Percentiles rank a stretch among this genome's conserved stretches.
phyloP scores from a whole-genome alignment of 2,329 filamentous ascomycete species.

The Sporothrix schenckii region DNA sequence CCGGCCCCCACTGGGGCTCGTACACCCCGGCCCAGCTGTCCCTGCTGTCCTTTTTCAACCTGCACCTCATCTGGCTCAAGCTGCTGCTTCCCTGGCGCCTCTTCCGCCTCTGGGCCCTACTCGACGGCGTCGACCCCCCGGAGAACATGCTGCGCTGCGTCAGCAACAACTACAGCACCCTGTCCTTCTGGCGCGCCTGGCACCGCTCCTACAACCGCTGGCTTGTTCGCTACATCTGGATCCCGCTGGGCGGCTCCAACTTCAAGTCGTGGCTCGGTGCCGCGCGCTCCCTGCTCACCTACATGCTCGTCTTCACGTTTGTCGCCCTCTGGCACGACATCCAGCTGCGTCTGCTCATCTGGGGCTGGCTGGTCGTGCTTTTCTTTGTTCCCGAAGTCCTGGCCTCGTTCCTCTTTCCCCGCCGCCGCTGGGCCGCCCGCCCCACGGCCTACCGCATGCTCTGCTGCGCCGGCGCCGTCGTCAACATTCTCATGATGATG shows the following conservation, averaged over 20 bases:
- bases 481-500: conserved; percentile 94
- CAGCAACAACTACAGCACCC: conserved; percentile 87
- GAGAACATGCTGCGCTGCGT: conserved; percentile 99
- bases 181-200: conserved; percentile 95
- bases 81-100: conserved; percentile 96
- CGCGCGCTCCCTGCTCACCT: conserved; percentile 70
- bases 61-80: conserved; percentile 97
- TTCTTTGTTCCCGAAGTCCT: conserved; percentile 91
- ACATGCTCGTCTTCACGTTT: conserved; percentile 88
- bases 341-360: conserved; percentile 83
- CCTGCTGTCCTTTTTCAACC: conserved; percentile 92
- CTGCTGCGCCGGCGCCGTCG: conserved; percentile 77
- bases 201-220: conserved; percentile 94
- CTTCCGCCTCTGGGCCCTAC: conserved; percentile 92
- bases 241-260: conserved; percentile 78
- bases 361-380: conserved; percentile 94
- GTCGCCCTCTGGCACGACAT: conserved; percentile 99
- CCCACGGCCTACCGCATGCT: conserved; percentile 78
- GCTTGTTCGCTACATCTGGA: conserved; percentile 90
- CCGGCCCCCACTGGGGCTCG: conserved; percentile 73
- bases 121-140: conserved; percentile 90
- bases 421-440: conserved; percentile 66
- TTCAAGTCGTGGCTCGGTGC: conserved; percentile 51
- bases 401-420: conserved; percentile 71
- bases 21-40: conserved; percentile 88